Evolutionary conservation across 2,329 filamentous ascomycete genomes (phyloP), one percentile per base, ranked within the genome.

Genomic region (Pseudogymnoascus sp.): DNA sequence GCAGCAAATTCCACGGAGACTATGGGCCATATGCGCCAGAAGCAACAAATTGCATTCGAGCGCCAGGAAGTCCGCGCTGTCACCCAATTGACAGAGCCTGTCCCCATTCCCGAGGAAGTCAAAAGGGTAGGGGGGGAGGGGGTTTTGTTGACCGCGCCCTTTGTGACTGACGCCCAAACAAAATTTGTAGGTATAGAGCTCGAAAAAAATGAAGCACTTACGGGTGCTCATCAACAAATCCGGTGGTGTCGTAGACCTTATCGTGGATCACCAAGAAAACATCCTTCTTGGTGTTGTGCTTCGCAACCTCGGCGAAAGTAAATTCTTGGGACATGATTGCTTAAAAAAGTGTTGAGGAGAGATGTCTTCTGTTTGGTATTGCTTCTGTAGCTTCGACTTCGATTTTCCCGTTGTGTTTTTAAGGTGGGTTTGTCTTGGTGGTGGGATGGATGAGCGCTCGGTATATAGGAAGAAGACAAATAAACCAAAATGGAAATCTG

Each of bases 141-240:
- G 20, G 20, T 2, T 22, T 22, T 47, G 41, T 47, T 18, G 22
- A 28, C 22, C 8, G 43, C 25, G 25, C 43, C n/a, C 25, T 28
- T 30, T 5, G 6, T 7, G 47, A 54, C 41, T 16, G 41, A 30
- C 14, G 14, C 47, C 28, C 47, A 8, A 7, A 32, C 47, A 32
- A 54, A 54, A 32, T 54, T 32, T 54, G 47, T 54, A 32, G 28
- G 25, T 32, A 18, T 54, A 32, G 47, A 54, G 7, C 32, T 54
- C 47, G 47, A 54, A 34, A 61, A 61, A 61, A 34, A 57, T 25
- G 28, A 43, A 59, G 39, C 59, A 83, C 84, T 78, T 80, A 87
- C 84, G 94, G 94, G 77, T 99, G 94, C 86, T 99, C 94, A 74
- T 97, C 93, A 68, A 97, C 81, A 77, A 99, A 99, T 76, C 87